phyloP scores from a whole-genome alignment of 2,329 filamentous ascomycete species.

The Stagonosporopsis cucurbitacearum region DNA sequence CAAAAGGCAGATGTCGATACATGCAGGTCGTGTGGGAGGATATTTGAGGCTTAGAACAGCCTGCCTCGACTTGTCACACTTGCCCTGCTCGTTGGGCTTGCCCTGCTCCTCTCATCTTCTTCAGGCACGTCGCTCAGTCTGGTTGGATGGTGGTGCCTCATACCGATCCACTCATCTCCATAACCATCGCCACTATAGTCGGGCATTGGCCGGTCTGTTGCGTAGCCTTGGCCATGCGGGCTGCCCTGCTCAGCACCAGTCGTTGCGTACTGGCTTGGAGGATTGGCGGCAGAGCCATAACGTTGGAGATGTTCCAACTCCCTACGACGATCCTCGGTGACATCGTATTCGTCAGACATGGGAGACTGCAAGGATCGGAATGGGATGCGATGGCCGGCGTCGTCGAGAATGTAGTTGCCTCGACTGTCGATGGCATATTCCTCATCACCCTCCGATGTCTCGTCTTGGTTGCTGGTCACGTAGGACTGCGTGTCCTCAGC shows the following conservation, averaged over 20 bases:
- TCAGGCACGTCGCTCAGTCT: conserved; percentile 50
- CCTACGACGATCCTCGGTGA: conserved; percentile 57
- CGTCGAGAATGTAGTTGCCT: conserved; percentile 48
- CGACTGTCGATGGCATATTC: conserved; percentile 47
- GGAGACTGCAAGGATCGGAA: conserved; percentile 42
- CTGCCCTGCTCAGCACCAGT: conserved; percentile 26
- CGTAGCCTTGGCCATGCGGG: conserved; percentile 27
- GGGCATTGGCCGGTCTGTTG: conserved; percentile 22
- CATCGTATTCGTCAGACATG: conserved; percentile 62
- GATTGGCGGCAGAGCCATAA: conserved; percentile 50
- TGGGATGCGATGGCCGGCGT: conserved; percentile 44
- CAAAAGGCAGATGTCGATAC: neutral
- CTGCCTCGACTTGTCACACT: conserved; percentile 44
- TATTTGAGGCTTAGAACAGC: conserved; percentile 6
- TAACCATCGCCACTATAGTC: conserved; percentile 50
- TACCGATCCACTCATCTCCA: conserved; percentile 46
- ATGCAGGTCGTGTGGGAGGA: neutral
- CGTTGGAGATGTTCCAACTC: conserved; percentile 56
- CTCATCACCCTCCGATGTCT: conserved; percentile 46
- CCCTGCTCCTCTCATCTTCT: conserved; percentile 49
- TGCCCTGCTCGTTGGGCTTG: conserved; percentile 43
- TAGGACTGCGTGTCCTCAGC: conserved; percentile 48
- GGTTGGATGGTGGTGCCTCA: conserved; percentile 50
- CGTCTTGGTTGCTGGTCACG: conserved; percentile 44
- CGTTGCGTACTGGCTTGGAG: conserved; percentile 37